Percentiles rank a stretch among this genome's conserved stretches.
Evolutionary conservation across 441 rosid species (phyloP).

Genomic region (Pelargonium cotyledonis): DNA sequence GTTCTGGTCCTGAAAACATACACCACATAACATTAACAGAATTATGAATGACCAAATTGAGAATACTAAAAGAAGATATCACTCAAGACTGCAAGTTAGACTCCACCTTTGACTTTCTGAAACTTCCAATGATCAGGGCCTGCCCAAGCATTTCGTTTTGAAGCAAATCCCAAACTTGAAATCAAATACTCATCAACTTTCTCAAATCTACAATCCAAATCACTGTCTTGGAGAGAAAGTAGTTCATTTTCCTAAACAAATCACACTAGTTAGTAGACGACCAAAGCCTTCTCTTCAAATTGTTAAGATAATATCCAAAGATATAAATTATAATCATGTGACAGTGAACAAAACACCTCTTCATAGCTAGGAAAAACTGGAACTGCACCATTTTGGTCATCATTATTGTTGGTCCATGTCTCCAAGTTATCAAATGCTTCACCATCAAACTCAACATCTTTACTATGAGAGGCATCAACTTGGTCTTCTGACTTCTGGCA

Average conservation of each 20-base stretch:
- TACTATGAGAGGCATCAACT: conserved; percentile 29
- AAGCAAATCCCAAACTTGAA: conserved; percentile 53
- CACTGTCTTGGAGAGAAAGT: conserved; percentile 33
- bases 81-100: conserved; percentile 4
- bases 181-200: conserved; percentile 56
- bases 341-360: conserved; percentile 40
- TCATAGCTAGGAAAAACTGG: conserved; percentile 40
- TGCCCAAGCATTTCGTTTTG: conserved; percentile 92
- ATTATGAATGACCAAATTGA: conserved; percentile 17
- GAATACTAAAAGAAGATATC: conserved; percentile 12
- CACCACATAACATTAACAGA: conserved; percentile 14
- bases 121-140: conserved; percentile 98
- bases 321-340: neutral
- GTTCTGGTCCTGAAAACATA: conserved; percentile 34
- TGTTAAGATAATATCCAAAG: neutral
- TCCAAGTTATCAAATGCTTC: conserved; percentile 47
- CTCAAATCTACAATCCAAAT: conserved; percentile 46
- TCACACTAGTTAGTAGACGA: neutral
- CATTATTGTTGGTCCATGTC: conserved; percentile 40
- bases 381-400: conserved; percentile 43
- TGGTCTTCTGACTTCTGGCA: conserved; percentile 34
- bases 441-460: conserved; percentile 40
- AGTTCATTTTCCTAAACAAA: conserved; percentile 46
- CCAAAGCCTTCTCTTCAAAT: conserved; percentile 6
- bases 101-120: conserved; percentile 59